Evolutionary conservation across 176 grass and related monocot species (phyloP), one percentile per base, ranked within the genome.

Genomic region (Stipa capillata): DNA sequence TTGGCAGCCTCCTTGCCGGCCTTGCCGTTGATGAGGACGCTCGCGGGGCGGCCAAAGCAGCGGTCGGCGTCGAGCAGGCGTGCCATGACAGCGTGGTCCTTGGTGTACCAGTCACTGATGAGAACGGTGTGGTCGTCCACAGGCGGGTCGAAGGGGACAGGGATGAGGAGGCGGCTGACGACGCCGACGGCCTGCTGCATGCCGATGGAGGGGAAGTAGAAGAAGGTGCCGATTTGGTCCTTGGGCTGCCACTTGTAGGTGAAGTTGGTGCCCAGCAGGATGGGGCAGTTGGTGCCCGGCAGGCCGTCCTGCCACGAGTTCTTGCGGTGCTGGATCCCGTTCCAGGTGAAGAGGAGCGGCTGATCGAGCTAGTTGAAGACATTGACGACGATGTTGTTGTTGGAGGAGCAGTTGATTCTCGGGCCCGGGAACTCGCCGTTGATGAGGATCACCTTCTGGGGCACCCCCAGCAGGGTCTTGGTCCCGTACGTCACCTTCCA

Each of bases 201-300:
- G 66, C 77, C 83, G 5, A 89, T n/a, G 27, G 88, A 91, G 2
- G 94, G 90, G 88, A 91, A 97, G 90, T 97, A 97, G 88, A 74
- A 97, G 90, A 85, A 97, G 83, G 68, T 97, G 52, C 94, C 94
- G 65, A 97, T 97, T 83, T 97, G 94, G 86, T 97, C 94, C 88
- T 97, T 97, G 62, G 88, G 51, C 81, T 97, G 94, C 84, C 85
- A 97, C 49, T 89, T 79, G 85, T 89, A 97, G 3, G 91, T 97
- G 56, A 53, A 97, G 78, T 97, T 97, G 31, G 80, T 87, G 29
- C 85, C 87, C 3, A 91, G 86, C 17, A 7, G 15, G 74, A 97
- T 89, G 25, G 94, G 88, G 80, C 94, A 97, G 54, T 91, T 76
- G n/a, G 94, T 97, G 4, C 94, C 94, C 3, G 12, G 8, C 73